phyloP scores from a whole-genome alignment of 345 rosid species.

The Hypericum perforatum region DNA sequence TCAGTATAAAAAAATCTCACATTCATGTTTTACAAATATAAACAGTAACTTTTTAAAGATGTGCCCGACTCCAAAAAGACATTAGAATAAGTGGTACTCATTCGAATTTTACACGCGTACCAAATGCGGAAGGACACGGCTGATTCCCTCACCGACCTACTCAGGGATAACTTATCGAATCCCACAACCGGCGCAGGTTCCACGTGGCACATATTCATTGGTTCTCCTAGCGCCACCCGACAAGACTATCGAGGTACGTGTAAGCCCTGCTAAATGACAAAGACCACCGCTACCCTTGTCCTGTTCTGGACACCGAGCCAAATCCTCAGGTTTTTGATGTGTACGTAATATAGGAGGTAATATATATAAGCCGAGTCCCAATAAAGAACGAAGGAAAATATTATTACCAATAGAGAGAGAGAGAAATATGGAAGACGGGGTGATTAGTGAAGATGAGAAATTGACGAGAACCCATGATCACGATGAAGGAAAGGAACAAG shows the following conservation, averaged over 20 bases:
- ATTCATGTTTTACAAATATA: too few species aligned
- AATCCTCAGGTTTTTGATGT: neutral
- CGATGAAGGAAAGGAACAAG: slow-evolving; percentile 7
- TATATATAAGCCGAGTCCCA: neutral
- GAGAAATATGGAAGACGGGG: slow-evolving; percentile 35
- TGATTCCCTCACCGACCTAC: neutral
- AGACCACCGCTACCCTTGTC: neutral
- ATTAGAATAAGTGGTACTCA: too few species aligned
- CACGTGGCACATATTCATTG: slow-evolving; percentile 1
- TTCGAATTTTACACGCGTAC: too few species aligned
- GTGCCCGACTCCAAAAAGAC: too few species aligned
- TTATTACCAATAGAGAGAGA: neutral
- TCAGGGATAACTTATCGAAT: neutral
- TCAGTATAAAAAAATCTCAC: too few species aligned
- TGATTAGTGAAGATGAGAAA: slow-evolving; percentile 27
- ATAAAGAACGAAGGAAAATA: too few species aligned
- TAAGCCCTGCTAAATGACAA: neutral
- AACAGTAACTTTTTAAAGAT: too few species aligned
- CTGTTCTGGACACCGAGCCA: neutral
- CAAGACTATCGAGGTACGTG: slow-evolving; percentile 21
- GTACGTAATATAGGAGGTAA: too few species aligned
- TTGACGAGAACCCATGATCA: slow-evolving; percentile 12
- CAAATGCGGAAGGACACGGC: neutral
- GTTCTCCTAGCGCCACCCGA: neutral
- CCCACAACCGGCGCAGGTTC: neutral